A percentile compares a stretch with the other conserved stretches of the same genome.
phyloP scores from a whole-genome alignment of 2,329 filamentous ascomycete species.

The Penicillium sp. region DNA sequence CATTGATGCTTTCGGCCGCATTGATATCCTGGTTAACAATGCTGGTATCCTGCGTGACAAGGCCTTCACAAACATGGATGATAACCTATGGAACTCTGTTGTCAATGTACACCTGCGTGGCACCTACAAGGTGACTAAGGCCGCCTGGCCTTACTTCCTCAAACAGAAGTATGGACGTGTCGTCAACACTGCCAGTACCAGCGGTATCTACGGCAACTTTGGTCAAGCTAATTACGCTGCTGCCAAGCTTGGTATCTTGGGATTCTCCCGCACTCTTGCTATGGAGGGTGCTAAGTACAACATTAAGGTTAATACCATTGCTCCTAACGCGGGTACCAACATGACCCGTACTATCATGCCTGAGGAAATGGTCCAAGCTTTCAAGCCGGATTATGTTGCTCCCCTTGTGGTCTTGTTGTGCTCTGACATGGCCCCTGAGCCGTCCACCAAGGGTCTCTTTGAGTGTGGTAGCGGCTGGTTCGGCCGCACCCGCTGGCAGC shows the following conservation, averaged over 20 bases:
- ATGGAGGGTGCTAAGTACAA: constrained; percentile 95
- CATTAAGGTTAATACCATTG: constrained; percentile 97
- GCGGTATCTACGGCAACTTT: constrained; percentile 98
- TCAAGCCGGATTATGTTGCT: constrained; percentile 98
- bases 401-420: constrained; percentile 85
- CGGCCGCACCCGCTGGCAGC: constrained; percentile 90
- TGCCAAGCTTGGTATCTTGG: constrained; percentile 88
- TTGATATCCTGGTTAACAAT: constrained; percentile 97
- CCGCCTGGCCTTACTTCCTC: constrained; percentile 94
- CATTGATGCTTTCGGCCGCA: constrained; percentile 87
- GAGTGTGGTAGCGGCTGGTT: constrained; percentile 96
- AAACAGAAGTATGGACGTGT: constrained; percentile 99
- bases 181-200: constrained; percentile 94
- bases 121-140: constrained; percentile 96
- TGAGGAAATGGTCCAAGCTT: constrained; percentile 95
- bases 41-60: constrained; percentile 97
- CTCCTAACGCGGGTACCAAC: constrained; percentile 91
- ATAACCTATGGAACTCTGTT: constrained; percentile 88
- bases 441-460: constrained; percentile 82
- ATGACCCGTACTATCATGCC: constrained; percentile 95
- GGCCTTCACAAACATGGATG: constrained; percentile 97
- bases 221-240: constrained; percentile 97
- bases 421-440: constrained; percentile 80
- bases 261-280: constrained; percentile 89
- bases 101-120: constrained; percentile 89